Percentiles rank a stretch among this genome's conserved stretches.
These are phyloP conservation scores for Ustilago vetiveriae DNA, from an alignment of 1,284 basidiomycete genomes.

Conservation along the genomic window DNA sequence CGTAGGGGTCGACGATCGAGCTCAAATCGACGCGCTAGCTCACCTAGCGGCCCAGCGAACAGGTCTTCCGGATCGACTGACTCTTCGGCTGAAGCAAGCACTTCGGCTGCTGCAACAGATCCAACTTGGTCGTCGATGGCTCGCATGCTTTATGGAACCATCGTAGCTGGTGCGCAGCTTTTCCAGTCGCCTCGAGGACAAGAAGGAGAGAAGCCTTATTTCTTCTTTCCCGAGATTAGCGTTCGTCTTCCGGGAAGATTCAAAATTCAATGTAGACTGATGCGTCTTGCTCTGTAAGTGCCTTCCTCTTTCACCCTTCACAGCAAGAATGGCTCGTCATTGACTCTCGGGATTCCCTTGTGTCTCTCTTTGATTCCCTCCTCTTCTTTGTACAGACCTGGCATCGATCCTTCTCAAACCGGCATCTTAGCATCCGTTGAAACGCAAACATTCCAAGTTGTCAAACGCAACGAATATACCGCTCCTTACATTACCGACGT, in stretches of 20 bases:
- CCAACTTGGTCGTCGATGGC: constrained; percentile 3
- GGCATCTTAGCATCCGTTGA: constrained; percentile 22
- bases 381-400: constrained; percentile 4
- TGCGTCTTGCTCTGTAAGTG: constrained; percentile 45
- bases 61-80: constrained; percentile 7
- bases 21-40: constrained; percentile 9
- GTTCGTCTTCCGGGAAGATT: constrained; percentile 46
- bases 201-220: constrained; percentile 19
- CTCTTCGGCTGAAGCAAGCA: neutral
- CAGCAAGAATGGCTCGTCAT: no score
- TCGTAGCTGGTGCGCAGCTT: constrained; percentile 37
- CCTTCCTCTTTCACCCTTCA: neutral
- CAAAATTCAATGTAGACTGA: constrained; percentile 38
- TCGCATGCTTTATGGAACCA: constrained; percentile 55
- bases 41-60: constrained; percentile 1
- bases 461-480: constrained; percentile 23
- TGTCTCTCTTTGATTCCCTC: no score
- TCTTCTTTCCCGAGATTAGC: constrained; percentile 58
- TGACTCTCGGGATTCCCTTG: no score
- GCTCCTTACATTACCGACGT: constrained; percentile 53
- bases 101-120: neutral
- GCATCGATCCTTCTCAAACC: neutral
- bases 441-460: constrained; percentile 43
- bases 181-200: constrained; percentile 8
- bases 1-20: constrained; percentile 20